Base-by-base conservation (phyloP, 2,329 filamentous ascomycete species). In the Elsinoe fawcettii region DNA sequence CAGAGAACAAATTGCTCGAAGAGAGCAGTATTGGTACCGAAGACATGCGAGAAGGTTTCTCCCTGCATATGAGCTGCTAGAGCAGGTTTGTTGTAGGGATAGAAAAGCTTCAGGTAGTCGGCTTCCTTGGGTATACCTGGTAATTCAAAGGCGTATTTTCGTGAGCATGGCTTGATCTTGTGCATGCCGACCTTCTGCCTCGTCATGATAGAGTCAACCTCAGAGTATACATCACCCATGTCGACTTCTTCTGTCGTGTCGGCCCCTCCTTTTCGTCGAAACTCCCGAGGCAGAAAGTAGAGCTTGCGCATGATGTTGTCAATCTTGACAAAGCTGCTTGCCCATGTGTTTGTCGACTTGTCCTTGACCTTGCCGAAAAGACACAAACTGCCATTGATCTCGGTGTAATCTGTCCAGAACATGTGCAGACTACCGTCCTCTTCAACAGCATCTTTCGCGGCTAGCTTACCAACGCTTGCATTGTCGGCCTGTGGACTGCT, bases 1-100 rank as follows among this genome's bases (percentile, higher is more conserved):
- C 91, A 96, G 4, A 99, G 79, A 18, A 99, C 93, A 68, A 99
- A 99, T 65, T 99, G 93, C 72, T 99, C 93, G 65, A 99, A 99
- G 0, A 99, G 78, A 1, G 89, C 84, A 0, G 93, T 99, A 70
- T 93, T 96, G 58, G 87, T 87, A 25, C 95, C 93, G 64, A 99
- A 99, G 22, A 96, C 86, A 63, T 89, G 88, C 1, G 92, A 96
- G 68, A 92, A 99, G 0, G 93, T 97, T 69, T 95, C 85, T 25
- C 93, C 93, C 39, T 78, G 82, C 5, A 81, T 74, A 60, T 87
- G 85, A 55, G 81, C 76, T n/a, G 89, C 80, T 34, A 99, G 71
- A 16, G 80, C 77, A 43, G 85, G 83, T 69, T 92, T 95, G 61
- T 87, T 86, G 68, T 99, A 99, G 3, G 92, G 89, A 67, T 99